Evolutionary conservation across 176 grass and related monocot species (phyloP), one percentile per base, ranked within the genome.

Genomic region (Aechmea fasciata): DNA sequence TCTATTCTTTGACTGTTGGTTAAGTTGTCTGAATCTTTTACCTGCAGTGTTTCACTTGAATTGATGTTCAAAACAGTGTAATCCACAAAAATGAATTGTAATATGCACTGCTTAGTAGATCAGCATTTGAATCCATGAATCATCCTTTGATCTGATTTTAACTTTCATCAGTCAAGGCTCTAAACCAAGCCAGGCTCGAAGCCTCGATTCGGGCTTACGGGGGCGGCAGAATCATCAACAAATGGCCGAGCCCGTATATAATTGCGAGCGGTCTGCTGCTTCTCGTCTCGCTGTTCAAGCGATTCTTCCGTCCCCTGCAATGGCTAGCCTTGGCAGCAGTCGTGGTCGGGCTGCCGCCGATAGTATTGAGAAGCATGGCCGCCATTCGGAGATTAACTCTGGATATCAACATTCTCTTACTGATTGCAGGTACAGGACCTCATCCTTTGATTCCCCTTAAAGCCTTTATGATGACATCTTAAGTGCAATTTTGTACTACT

Each of bases 391-490:
- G 84, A 65, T 66, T 72, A 74, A 99, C 80, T 12, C 80, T 99
- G 3, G 95, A 99, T 64, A 83, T 91, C 80, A 99, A 99, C 78
- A 99, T 94, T 79, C 85, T 99, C 74, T 78, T 99, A 90, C 41
- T 99, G 15, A 94, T 99, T 57, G 95, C 95, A 88, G 95, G 95
- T 99, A 86, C 33, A 41, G 33, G 33, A 41, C 33, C 33, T 41
- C 29, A 3, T 33, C 29, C 29, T 33, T 33, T 33, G 29, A 33
- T 33, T 2, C 29, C 29, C 29, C 29, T 33, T 33, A 33, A 33
- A 5, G 3, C 3, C 29, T 33, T 33, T 33, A 33, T 33, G 29
- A 33, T 33, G 29, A 33, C 33, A 41, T 41, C 33, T 41, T 41
- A 41, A 7, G 33, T 41, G 33, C 33, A 41, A 7, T 41, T 41